Evolutionary conservation across 1,284 basidiomycete species (phyloP).

Genomic region (Phylloporus sp.): DNA sequence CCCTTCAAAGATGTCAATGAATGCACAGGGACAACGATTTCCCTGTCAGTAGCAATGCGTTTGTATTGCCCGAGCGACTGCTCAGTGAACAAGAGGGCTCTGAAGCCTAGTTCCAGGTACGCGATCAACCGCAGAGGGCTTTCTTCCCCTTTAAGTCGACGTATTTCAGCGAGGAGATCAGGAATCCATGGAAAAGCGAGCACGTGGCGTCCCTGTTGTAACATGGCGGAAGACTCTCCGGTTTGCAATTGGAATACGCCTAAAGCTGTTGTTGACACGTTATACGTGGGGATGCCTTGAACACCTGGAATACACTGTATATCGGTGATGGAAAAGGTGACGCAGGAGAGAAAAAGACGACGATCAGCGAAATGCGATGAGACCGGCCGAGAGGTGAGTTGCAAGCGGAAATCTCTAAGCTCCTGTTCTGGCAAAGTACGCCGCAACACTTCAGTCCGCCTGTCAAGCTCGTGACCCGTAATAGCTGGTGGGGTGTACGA

Average conservation of each 20-base stretch:
- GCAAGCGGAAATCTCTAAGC: background rate
- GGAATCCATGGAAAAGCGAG: constrained; percentile 22
- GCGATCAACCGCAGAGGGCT: constrained; percentile 3
- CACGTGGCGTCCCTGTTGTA: background rate
- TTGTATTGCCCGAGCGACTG: constrained; percentile 7
- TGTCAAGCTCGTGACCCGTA: background rate
- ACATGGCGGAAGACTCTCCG: background rate
- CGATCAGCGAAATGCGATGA: constrained; percentile 10
- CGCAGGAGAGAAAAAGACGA: constrained; percentile 19
- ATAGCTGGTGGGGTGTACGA: constrained; percentile 4
- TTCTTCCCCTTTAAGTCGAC: background rate
- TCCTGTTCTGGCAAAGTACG: background rate
- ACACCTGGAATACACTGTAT: background rate
- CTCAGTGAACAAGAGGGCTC: constrained; percentile 17
- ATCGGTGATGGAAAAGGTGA: constrained; percentile 13
- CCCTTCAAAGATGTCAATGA: constrained; percentile 8
- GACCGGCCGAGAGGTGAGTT: background rate
- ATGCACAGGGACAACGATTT: constrained; percentile 7
- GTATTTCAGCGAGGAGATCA: constrained; percentile 12
- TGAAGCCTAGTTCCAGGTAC: constrained; percentile 23
- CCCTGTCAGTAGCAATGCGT: constrained; percentile 14
- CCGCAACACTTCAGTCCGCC: background rate
- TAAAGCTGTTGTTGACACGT: constrained; percentile 9
- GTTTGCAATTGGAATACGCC: constrained; percentile 11
- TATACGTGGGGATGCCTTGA: background rate